These are phyloP conservation scores for Dryadomyces quercivorus DNA, from an alignment of 2,329 filamentous ascomycete species.

Conservation along the genomic window DNA sequence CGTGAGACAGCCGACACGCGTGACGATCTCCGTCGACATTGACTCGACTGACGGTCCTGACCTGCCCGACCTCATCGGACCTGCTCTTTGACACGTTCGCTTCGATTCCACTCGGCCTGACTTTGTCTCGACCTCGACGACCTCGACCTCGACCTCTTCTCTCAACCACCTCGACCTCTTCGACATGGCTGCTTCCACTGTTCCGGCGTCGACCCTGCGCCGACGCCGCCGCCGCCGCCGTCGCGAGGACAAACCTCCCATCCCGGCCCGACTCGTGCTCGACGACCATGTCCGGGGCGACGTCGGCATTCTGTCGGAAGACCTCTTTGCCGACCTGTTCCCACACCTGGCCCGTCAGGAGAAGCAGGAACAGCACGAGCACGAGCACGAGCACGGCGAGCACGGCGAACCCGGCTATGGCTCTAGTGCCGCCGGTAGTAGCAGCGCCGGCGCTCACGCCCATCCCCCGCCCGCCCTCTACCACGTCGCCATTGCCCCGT, in stretches of 20 bases:
- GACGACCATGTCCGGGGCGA: slow-evolving; percentile 80
- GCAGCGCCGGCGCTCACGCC: not conserved
- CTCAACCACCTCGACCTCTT: not conserved
- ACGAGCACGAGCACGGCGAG: not conserved
- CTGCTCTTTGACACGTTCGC: too few species aligned
- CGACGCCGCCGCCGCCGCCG: slow-evolving; percentile 33
- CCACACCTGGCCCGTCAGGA: slow-evolving; percentile 32
- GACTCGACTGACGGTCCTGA: too few species aligned
- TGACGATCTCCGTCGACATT: too few species aligned
- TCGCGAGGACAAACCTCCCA: slow-evolving; percentile 57
- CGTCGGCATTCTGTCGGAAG: slow-evolving; percentile 73
- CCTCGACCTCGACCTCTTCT: not conserved
- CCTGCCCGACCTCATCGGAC: too few species aligned
- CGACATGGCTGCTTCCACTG: slow-evolving; percentile 2
- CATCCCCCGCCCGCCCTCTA: slow-evolving; percentile 32
- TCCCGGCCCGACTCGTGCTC: slow-evolving; percentile 69
- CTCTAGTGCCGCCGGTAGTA: not conserved
- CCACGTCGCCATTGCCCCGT: slow-evolving; percentile 63
- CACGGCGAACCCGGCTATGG: not conserved
- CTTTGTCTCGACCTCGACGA: not conserved
- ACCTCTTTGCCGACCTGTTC: slow-evolving; percentile 74
- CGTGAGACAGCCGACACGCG: too few species aligned
- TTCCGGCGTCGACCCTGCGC: slow-evolving; percentile 1
- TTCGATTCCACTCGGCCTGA: too few species aligned
- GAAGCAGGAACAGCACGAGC: slow-evolving; percentile 15